A percentile compares a stretch with the other conserved stretches of the same genome.
These are phyloP conservation scores for Phallus indusiatus DNA, from an alignment of 768 basidiomycete species.

Conservation along the genomic window DNA sequence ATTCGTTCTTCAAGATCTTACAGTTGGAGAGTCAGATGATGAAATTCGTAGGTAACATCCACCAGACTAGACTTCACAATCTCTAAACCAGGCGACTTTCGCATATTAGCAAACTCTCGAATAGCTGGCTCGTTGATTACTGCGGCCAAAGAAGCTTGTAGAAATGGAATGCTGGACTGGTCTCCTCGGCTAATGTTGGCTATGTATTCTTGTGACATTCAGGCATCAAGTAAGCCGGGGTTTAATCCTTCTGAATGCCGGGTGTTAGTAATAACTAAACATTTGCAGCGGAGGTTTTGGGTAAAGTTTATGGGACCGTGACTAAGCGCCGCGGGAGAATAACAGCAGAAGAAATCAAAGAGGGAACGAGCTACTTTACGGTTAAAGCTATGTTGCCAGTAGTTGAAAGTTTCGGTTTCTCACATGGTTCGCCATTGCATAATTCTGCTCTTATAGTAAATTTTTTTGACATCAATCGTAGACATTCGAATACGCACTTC, in stretches of 20 bases:
- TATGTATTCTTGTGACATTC: constrained; percentile 98
- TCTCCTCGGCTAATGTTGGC: constrained; percentile 94
- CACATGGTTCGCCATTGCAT: constrained; percentile 58
- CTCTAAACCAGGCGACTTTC: neutral
- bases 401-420: constrained; percentile 96
- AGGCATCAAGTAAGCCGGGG: constrained; percentile 75
- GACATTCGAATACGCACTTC: constrained; percentile 95
- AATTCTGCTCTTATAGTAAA: neutral
- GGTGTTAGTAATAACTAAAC: neutral
- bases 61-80: neutral
- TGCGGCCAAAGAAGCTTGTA: constrained; percentile 79
- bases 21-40: neutral
- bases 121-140: constrained; percentile 88
- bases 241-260: neutral
- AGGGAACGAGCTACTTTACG: constrained; percentile 91
- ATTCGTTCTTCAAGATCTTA: constrained; percentile 74
- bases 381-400: constrained; percentile 88
- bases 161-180: constrained; percentile 90
- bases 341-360: constrained; percentile 97
- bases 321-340: constrained; percentile 86
- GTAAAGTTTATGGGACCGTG: constrained; percentile 95
- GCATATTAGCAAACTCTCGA: constrained; percentile 39
- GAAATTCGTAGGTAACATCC: neutral
- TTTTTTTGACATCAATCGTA: constrained; percentile 21
- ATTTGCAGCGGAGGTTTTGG: constrained; percentile 80